Conservation (phyloP, 345 rosid species). For the Eucalyptus erythrocorys region DNA sequence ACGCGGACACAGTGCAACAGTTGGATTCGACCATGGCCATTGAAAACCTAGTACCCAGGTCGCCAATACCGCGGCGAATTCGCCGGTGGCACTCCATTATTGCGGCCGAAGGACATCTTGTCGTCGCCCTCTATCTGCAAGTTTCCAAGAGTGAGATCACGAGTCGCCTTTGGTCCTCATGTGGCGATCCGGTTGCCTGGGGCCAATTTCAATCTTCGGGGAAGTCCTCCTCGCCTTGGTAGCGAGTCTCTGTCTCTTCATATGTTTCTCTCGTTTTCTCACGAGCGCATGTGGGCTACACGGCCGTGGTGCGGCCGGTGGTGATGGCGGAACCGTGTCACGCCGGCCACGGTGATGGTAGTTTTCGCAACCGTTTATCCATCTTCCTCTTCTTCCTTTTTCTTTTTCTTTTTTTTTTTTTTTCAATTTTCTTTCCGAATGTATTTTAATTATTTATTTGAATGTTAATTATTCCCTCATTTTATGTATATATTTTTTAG, state of each 20-base stretch:
- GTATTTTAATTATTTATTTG: neutral
- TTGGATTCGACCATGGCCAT: neutral
- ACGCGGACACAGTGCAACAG: fast-evolving
- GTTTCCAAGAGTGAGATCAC: neutral
- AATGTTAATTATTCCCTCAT: neutral
- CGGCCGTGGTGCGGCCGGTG: neutral
- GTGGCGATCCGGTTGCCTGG: neutral
- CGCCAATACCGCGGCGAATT: neutral
- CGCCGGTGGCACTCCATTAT: fast-evolving
- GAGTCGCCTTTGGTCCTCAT: neutral
- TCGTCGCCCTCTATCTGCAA: neutral
- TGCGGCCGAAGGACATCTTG: neutral
- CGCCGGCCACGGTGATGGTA: fast-evolving
- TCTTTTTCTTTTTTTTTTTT: too few species aligned
- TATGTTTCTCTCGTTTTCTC: neutral
- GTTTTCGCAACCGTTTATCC: neutral
- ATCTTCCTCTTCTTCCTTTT: neutral
- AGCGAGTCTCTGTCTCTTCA: neutral
- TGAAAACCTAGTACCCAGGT: neutral
- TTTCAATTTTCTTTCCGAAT: neutral
- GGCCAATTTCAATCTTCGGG: neutral
- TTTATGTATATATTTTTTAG: neutral
- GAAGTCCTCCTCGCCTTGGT: neutral
- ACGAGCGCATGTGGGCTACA: neutral
- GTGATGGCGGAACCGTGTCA: fast-evolving